A percentile compares a stretch with the other conserved stretches of the same genome.
Conservation (phyloP, 2,329 filamentous ascomycete genomes). For the Paecilomyces sp. region DNA sequence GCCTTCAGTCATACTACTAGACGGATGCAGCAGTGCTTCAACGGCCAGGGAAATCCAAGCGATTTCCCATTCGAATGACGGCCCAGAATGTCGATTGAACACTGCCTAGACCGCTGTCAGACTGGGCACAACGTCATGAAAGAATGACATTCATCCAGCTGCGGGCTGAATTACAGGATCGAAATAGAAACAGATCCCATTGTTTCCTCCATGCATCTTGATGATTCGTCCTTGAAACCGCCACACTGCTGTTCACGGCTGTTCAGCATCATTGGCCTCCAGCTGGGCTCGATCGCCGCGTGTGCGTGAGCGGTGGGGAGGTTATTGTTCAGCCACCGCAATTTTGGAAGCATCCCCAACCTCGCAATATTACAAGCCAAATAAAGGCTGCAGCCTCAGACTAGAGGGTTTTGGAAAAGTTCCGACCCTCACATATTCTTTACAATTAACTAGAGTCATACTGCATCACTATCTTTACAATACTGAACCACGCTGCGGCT, state of each 20-base stretch:
- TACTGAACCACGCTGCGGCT: too few relatives aligned
- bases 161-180: background rate
- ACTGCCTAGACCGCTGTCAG: background rate
- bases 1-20: background rate
- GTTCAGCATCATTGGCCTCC: background rate
- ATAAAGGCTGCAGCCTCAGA: background rate
- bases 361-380: conserved; percentile 8
- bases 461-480: too few relatives aligned
- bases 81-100: background rate
- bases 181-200: background rate
- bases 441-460: background rate
- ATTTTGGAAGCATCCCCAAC: conserved; percentile 17
- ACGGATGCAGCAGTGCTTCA: background rate
- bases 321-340: conserved; percentile 25
- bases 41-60: background rate
- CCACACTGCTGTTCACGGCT: background rate
- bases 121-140: too few relatives aligned
- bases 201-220: background rate
- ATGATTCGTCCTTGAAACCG: background rate
- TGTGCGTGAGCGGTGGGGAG: conserved; percentile 15
- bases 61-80: background rate
- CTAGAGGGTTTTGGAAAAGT: background rate
- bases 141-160: too few relatives aligned
- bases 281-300: conserved; percentile 2
- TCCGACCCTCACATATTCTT: background rate